Percentiles rank a stretch among this genome's conserved stretches.
Evolutionary conservation across 169 alveolate genomes (phyloP).

Genomic region (Cryptosporidium xiaoi): DNA sequence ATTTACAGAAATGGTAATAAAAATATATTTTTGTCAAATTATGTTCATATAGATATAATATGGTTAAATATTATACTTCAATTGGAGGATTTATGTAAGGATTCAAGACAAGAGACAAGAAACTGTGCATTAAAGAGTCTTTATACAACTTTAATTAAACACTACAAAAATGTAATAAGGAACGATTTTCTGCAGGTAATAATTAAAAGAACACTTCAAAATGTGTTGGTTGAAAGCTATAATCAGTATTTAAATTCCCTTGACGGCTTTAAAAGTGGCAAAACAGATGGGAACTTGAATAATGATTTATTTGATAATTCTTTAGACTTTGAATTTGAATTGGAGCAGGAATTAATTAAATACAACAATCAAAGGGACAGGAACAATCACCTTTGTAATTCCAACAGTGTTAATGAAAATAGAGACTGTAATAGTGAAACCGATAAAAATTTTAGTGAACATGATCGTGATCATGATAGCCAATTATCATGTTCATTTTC

Average conservation of each 20-base stretch:
- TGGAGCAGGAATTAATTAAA: background rate
- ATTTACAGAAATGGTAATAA: background rate
- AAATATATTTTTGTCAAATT: conserved; percentile 7
- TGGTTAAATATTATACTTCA: conserved; percentile 66
- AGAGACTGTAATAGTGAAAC: background rate
- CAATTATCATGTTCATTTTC: conserved; percentile 17
- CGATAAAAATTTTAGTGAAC: background rate
- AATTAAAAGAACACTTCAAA: conserved; percentile 5
- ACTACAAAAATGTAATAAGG: conserved; percentile 23
- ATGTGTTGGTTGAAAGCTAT: conserved; percentile 10
- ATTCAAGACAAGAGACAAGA: conserved; percentile 61
- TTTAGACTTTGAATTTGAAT: background rate
- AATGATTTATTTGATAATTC: background rate
- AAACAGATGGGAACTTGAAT: no score
- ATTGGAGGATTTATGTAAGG: conserved; percentile 48
- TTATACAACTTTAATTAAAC: conserved; percentile 29
- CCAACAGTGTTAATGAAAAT: no score
- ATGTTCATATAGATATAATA: conserved; percentile 11
- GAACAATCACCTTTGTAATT: no score
- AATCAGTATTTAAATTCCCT: background rate
- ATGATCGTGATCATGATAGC: background rate
- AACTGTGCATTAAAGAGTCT: conserved; percentile 51
- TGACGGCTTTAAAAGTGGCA: background rate
- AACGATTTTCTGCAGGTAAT: conserved; percentile 2
- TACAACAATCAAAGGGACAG: background rate